These are phyloP conservation scores for Ceratocystis lukuohia DNA, from an alignment of 2,329 filamentous ascomycete species.

Conservation along the genomic window DNA sequence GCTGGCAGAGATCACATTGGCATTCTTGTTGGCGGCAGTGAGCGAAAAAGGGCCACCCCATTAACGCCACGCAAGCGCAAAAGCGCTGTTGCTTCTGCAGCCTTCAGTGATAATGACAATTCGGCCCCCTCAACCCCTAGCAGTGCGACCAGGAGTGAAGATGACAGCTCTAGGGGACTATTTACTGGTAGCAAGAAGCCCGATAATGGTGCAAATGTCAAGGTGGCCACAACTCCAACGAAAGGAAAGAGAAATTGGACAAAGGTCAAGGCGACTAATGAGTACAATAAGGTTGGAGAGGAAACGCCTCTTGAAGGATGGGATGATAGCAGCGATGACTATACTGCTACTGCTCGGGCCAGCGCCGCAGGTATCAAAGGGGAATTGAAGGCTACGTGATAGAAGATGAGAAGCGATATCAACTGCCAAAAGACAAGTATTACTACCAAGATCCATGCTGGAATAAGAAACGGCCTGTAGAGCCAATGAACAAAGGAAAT, in stretches of 20 bases:
- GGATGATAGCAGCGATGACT: neutral
- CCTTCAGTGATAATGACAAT: neutral
- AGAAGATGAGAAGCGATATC: neutral
- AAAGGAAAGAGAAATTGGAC: neutral
- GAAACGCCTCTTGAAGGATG: neutral
- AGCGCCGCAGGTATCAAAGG: neutral
- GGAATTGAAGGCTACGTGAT: neutral
- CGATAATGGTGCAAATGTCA: neutral
- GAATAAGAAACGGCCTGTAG: neutral
- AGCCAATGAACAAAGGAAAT: slow-evolving; percentile 12
- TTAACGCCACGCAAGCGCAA: neutral
- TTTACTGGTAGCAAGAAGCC: neutral
- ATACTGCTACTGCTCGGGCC: neutral
- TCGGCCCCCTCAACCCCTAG: neutral
- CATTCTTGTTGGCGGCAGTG: neutral
- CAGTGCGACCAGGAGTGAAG: too few species aligned
- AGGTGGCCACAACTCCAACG: neutral
- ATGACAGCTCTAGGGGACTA: neutral
- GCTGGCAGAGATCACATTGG: neutral
- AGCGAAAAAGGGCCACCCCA: neutral
- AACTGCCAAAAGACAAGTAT: neutral
- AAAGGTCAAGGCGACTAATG: neutral
- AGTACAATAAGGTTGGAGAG: neutral
- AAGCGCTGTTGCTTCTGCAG: neutral
- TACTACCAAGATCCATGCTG: neutral